These are phyloP conservation scores for Tricholoma sp. DNA, from an alignment of 768 basidiomycete genomes.

Conservation along the genomic window DNA sequence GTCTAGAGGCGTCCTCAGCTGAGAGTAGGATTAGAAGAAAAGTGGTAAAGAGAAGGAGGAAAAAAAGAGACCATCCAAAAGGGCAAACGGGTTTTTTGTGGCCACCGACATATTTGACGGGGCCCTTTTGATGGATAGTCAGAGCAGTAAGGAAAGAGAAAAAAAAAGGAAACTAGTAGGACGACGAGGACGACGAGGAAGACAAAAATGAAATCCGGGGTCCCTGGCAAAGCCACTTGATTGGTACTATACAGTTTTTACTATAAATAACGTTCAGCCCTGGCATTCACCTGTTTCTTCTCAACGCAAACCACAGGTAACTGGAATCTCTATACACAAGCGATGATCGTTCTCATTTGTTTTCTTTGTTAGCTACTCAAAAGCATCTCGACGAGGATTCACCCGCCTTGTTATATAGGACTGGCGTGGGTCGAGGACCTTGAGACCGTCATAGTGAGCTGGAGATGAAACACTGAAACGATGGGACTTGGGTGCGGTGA, in stretches of 20 bases:
- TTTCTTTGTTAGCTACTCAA: constrained; percentile 52
- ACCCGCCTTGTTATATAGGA: constrained; percentile 59
- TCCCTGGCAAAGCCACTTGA: constrained; percentile 37
- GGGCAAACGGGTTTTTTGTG: constrained; percentile 79
- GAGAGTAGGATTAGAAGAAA: constrained; percentile 11
- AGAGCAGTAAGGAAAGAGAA: constrained; percentile 13
- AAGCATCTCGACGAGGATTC: constrained; percentile 89
- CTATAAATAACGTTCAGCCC: constrained; percentile 7
- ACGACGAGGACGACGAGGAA: neutral
- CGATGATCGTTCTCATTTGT: too few relatives aligned
- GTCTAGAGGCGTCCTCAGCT: constrained; percentile 47
- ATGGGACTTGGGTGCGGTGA: constrained; percentile 91
- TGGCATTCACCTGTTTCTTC: neutral
- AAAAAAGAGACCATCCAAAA: constrained; percentile 63
- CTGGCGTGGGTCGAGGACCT: constrained; percentile 76
- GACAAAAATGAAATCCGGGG: constrained; percentile 30
- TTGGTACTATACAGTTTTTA: constrained; percentile 44
- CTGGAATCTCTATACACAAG: too few relatives aligned
- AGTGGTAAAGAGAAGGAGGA: constrained; percentile 10
- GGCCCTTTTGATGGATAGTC: constrained; percentile 41
- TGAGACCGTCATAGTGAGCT: constrained; percentile 82
- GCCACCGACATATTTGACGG: constrained; percentile 88
- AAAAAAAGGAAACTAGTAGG: neutral
- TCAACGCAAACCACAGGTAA: constrained; percentile 70
- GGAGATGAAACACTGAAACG: constrained; percentile 52